These are phyloP conservation scores for Colletotrichum ledebouriae DNA, from an alignment of 2,329 filamentous ascomycete genomes.

Conservation along the genomic window DNA sequence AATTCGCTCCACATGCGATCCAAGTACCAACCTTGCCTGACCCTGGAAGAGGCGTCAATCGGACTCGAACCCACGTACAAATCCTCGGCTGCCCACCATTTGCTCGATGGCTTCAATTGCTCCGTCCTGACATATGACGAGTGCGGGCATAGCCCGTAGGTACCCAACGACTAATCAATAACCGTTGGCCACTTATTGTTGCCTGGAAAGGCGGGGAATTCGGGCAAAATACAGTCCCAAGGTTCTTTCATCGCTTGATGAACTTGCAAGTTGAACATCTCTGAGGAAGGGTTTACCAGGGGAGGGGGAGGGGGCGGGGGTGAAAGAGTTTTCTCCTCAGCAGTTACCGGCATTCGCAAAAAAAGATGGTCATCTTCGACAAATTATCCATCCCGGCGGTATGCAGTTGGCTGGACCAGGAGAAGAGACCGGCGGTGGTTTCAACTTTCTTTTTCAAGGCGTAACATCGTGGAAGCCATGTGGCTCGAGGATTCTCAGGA, in stretches of 20 bases:
- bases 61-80: not conserved
- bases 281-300: not conserved
- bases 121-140: too few relatives aligned
- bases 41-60: too few relatives aligned
- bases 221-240: not conserved
- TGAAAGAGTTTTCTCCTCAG: slow-evolving; percentile 18
- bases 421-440: not conserved
- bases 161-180: not conserved
- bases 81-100: not conserved
- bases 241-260: not conserved
- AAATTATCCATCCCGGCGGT: too few relatives aligned
- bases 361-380: too few relatives aligned
- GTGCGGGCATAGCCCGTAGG: too few relatives aligned
- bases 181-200: slow-evolving; percentile 7
- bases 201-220: not conserved
- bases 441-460: slow-evolving; percentile 13
- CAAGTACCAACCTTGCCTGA: not conserved
- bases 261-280: slow-evolving; percentile 3
- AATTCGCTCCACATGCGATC: not conserved
- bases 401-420: too few relatives aligned
- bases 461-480: slow-evolving; percentile 25
- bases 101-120: too few relatives aligned
- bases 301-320: not conserved
- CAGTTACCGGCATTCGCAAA: too few relatives aligned
- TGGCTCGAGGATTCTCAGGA: slow-evolving; percentile 4